phyloP scores from a whole-genome alignment of 2,329 filamentous ascomycete genomes.

The Paraphoma chrysanthemicola region DNA sequence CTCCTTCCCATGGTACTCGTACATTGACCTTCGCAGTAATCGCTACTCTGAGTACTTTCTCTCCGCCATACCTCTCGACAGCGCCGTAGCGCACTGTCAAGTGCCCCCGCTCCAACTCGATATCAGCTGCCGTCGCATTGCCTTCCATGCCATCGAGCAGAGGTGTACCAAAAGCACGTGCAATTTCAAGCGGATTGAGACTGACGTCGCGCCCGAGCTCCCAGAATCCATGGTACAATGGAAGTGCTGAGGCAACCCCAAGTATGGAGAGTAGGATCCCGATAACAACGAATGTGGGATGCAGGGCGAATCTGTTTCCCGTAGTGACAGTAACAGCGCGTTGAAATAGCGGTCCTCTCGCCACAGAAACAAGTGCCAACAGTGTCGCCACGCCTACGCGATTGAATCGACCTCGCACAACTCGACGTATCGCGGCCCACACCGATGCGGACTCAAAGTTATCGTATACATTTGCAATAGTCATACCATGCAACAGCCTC shows the following conservation, averaged over 20 bases:
- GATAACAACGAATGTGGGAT: constrained; percentile 8
- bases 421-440: constrained; percentile 11
- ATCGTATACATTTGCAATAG: constrained; percentile 17
- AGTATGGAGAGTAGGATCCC: constrained; percentile 19
- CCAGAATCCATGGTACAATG: constrained; percentile 38
- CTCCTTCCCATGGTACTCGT: constrained; percentile 26
- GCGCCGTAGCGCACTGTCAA: constrained; percentile 28
- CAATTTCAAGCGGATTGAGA: constrained; percentile 41
- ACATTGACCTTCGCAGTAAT: constrained; percentile 18
- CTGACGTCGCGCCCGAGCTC: constrained; percentile 34
- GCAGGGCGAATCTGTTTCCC: not conserved
- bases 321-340: constrained; percentile 12
- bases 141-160: constrained; percentile 35
- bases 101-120: constrained; percentile 25
- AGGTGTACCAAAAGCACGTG: constrained; percentile 40
- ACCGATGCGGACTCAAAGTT: constrained; percentile 21
- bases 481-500: constrained; percentile 20
- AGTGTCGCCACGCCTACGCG: not conserved
- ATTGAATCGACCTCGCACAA: not conserved
- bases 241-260: constrained; percentile 22
- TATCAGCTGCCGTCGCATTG: constrained; percentile 23
- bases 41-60: constrained; percentile 31
- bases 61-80: constrained; percentile 26
- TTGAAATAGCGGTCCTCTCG: constrained; percentile 30
- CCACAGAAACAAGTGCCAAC: constrained; percentile 7